Evolutionary conservation across 2,329 filamentous ascomycete genomes (phyloP), one percentile per base, ranked within the genome.

Genomic region (Fusarium sp.): DNA sequence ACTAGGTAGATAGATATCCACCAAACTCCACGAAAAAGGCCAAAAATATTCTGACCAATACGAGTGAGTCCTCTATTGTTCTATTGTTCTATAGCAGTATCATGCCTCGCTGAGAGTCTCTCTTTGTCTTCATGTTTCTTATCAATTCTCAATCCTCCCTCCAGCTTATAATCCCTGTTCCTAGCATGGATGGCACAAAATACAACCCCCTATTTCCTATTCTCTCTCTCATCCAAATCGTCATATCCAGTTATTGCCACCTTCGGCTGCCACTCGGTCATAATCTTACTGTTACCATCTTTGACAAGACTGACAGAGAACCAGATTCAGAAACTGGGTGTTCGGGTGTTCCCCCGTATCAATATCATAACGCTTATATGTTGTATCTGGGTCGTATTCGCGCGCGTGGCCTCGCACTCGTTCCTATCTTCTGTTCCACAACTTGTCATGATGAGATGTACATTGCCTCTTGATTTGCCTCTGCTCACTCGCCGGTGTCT

Each of bases 191-290:
- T 43, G 25, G n/a, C n/a, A 44, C 17, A 32, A 43, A 46, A 35
- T 27, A 50, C 29, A 39, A 33, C 60, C 50, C 49, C 60, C 35
- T 57, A 61, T 63, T 37, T 23, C 49, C 23, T 25, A 25, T 25
- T 25, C 23, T 25, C 38, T 25, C 23, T 25, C 38, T 45, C 32
- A 7, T 15, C 9, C 21, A 35, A 35, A 43, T 38, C 38, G 54
- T 61, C 25, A 48, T 59, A 21, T 39, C 11, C 37, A 38, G 10
- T 9, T 21, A 31, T 53, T 42, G 36, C 47, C 54, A 53, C 47
- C n/a, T 25, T 25, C 23, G 23, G 23, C 23, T 36, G 9, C 29
- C 29, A 13, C 29, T 31, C 10, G 29, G 29, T 11, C 29, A 11
- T 31, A 11, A 13, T 33, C 31, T n/a, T 15, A 41, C 32, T 42